These are phyloP conservation scores for Cladosporium phlei DNA, from an alignment of 2,329 filamentous ascomycete species.

Conservation along the genomic window DNA sequence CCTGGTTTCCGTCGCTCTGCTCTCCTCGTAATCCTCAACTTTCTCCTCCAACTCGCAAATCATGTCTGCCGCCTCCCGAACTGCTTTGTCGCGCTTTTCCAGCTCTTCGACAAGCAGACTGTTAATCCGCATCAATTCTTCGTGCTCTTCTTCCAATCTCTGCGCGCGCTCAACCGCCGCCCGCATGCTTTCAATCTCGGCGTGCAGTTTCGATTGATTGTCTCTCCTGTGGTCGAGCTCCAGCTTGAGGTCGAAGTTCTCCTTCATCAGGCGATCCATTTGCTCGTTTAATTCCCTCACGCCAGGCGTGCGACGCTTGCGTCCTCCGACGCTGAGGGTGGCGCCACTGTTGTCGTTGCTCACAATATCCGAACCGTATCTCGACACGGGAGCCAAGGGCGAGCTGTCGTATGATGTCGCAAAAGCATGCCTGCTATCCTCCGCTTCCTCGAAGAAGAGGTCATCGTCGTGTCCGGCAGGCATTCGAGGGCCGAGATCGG, in stretches of 20 bases:
- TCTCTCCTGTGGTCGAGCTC: slow-evolving; percentile 67
- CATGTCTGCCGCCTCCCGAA: slow-evolving; percentile 66
- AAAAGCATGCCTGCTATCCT: slow-evolving; percentile 18
- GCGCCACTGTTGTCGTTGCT: slow-evolving; percentile 16
- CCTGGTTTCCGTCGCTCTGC: slow-evolving; percentile 24
- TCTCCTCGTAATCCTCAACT: slow-evolving; percentile 16
- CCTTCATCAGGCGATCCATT: slow-evolving; percentile 64
- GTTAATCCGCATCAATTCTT: slow-evolving; percentile 54
- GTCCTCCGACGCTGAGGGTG: slow-evolving; percentile 8
- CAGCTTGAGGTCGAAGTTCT: slow-evolving; percentile 73
- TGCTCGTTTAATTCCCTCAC: slow-evolving; percentile 66
- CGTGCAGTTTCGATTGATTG: slow-evolving; percentile 56
- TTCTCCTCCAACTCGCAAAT: slow-evolving; percentile 61
- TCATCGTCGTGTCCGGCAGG: slow-evolving; percentile 29
- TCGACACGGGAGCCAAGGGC: slow-evolving; percentile 19
- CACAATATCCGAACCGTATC: slow-evolving; percentile 17
- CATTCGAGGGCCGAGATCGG: slow-evolving; percentile 29
- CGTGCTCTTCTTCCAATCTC: slow-evolving; percentile 35
- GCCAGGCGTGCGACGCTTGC: slow-evolving; percentile 42
- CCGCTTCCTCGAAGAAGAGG: slow-evolving; percentile 33
- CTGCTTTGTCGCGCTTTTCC: slow-evolving; percentile 64
- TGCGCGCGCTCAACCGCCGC: slow-evolving; percentile 42
- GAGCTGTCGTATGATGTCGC: slow-evolving; percentile 27
- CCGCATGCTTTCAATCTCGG: slow-evolving; percentile 53
- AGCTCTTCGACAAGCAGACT: slow-evolving; percentile 56